Conservation (phyloP, 2,329 filamentous ascomycete genomes). For the Chrysosporium keratinophilum region DNA sequence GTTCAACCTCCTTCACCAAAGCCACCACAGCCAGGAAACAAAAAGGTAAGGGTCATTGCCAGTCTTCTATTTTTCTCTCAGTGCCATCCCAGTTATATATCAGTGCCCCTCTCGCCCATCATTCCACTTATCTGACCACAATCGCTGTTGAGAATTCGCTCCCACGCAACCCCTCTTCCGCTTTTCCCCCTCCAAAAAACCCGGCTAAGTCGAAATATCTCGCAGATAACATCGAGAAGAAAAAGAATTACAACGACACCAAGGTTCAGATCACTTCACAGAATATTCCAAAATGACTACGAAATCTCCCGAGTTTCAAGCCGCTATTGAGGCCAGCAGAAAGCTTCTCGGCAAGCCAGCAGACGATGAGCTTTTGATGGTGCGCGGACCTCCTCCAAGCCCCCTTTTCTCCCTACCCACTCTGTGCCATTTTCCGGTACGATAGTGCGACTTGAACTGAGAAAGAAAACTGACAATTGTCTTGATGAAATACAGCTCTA, state of each 20-base stretch:
- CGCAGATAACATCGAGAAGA: too few relatives aligned
- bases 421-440: background rate
- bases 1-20: background rate
- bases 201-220: too few relatives aligned
- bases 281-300: conserved; percentile 10
- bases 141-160: background rate
- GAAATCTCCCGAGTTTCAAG: conserved; percentile 24
- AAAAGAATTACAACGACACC: too few relatives aligned
- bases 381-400: conserved; percentile 14
- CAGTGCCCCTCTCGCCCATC: too few relatives aligned
- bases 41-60: background rate
- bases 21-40: background rate
- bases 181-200: background rate
- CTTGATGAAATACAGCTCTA: conserved; percentile 25
- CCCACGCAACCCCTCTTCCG: background rate
- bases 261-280: background rate
- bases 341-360: conserved; percentile 28
- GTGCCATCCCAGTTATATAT: too few relatives aligned
- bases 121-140: background rate
- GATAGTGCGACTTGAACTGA: background rate
- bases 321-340: conserved; percentile 26
- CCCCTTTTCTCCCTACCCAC: background rate
- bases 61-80: background rate
- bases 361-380: conserved; percentile 29
- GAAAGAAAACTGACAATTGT: background rate